Evolutionary conservation across 2,329 filamentous ascomycete genomes (phyloP).

Genomic region (Diaporthe nobilis): DNA sequence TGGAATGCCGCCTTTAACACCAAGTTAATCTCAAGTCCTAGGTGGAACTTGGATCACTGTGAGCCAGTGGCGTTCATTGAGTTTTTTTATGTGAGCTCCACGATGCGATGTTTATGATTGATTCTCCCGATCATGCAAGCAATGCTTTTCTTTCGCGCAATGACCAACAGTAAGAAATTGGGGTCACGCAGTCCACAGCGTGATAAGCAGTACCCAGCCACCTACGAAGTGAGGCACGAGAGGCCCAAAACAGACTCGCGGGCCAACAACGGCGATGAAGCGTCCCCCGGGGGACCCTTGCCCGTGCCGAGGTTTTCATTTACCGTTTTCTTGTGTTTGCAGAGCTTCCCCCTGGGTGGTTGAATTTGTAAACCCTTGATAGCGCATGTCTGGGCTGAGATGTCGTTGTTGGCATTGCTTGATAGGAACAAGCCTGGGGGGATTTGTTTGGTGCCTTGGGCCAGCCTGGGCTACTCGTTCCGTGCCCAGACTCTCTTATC

Average conservation of each 20-base stretch:
- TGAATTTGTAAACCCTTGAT: neutral
- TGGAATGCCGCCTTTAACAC: constrained; percentile 18
- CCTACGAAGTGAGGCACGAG: neutral
- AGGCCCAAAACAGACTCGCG: neutral
- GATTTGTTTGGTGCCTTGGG: neutral
- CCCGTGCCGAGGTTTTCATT: neutral
- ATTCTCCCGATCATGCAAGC: neutral
- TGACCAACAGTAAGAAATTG: too few species aligned
- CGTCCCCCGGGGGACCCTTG: neutral
- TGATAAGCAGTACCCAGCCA: too few species aligned
- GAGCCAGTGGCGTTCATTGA: neutral
- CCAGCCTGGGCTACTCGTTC: neutral
- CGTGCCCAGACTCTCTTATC: neutral
- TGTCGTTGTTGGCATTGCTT: constrained; percentile 4
- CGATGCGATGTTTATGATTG: neutral
- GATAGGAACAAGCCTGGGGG: neutral
- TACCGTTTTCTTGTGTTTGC: neutral
- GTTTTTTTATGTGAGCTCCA: neutral
- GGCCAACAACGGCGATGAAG: neutral
- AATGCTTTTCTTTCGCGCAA: neutral
- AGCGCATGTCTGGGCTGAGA: neutral
- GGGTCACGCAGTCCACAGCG: neutral
- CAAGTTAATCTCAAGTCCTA: neutral
- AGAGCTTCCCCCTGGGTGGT: neutral
- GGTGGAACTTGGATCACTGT: neutral